Conservation (phyloP, 2,329 filamentous ascomycete species). For the Pestalotiopsis sp. region DNA sequence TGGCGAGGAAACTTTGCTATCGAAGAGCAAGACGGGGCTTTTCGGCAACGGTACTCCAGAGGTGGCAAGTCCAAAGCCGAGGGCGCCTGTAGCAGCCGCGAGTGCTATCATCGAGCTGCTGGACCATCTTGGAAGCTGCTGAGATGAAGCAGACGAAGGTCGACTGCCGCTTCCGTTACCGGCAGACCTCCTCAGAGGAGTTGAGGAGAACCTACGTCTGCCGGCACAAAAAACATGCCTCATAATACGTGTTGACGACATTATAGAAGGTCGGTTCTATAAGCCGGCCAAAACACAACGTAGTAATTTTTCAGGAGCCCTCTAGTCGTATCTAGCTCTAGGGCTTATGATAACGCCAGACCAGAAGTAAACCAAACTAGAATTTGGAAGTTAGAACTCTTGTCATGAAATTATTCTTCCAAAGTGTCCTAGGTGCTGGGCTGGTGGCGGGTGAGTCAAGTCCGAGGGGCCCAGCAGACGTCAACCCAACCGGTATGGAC, state of each 20-base stretch:
- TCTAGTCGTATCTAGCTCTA: background rate
- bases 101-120: constrained; percentile 31
- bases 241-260: constrained; percentile 25
- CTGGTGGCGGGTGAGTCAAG: background rate
- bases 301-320: background rate
- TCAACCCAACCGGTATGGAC: background rate
- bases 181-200: constrained; percentile 20
- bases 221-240: constrained; percentile 22
- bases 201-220: constrained; percentile 22
- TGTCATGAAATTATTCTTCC: background rate
- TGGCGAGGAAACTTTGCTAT: constrained; percentile 29
- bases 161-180: constrained; percentile 17
- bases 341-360: background rate
- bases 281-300: background rate
- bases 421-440: background rate
- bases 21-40: constrained; percentile 28
- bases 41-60: constrained; percentile 25
- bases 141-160: constrained; percentile 17
- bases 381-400: background rate
- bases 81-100: constrained; percentile 30
- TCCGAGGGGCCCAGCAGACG: background rate
- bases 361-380: background rate
- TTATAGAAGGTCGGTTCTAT: constrained; percentile 7
- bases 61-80: constrained; percentile 33
- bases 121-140: constrained; percentile 28